Base-by-base conservation (phyloP, 2,329 filamentous ascomycete genomes). In the Neofusicoccum cordaticola region DNA sequence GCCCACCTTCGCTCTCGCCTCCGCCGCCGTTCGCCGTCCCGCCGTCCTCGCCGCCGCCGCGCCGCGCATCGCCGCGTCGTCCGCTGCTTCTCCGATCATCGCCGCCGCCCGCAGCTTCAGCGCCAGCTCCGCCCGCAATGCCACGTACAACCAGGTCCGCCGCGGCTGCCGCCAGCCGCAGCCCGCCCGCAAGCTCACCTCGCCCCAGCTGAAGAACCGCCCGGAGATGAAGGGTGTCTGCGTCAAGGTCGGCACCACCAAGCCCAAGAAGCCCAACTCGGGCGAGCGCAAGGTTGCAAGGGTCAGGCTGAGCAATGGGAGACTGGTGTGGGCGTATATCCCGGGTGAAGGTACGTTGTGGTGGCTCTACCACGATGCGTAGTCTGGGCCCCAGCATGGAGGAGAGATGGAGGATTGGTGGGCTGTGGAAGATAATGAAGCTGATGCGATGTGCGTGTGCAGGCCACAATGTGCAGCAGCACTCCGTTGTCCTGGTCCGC, bases 201-300 rank as follows among this genome's bases (percentile, higher is more conserved):
- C 94, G 2, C 95, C 95, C 0, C 93, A 94, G 22, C 85, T 99
- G 68, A 85, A 84, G 67, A 78, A 86, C 60, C 85, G 91, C 48
- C 93, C 95, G 3, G 87, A 90, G 74, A 89, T 97, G 81, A 98
- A 98, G 83, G 95, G 94, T 71, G 95, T 99, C 42, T 98, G 95
- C 78, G 82, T 99, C 68, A 93, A 96, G 77, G 95, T 98, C 66
- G 93, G 92, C 73, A 91, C 93, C 71, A 93, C 91, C 71, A 93
- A 95, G 74, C 95, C 95, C 64, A 99, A 99, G 88, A 99, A 99
- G 81, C 95, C 95, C 69, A 99, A 99, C 80, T 99, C 95, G 34
- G 95, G 93, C 64, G 93, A 98, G 84, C 85, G 95, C 68, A 99
- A 99, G 84, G 95, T 92, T 65, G 94, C 94, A 2, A 92, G 94